Base-by-base conservation (phyloP, 2,329 filamentous ascomycete genomes). In the Pyrenophora tritici-repentis region DNA sequence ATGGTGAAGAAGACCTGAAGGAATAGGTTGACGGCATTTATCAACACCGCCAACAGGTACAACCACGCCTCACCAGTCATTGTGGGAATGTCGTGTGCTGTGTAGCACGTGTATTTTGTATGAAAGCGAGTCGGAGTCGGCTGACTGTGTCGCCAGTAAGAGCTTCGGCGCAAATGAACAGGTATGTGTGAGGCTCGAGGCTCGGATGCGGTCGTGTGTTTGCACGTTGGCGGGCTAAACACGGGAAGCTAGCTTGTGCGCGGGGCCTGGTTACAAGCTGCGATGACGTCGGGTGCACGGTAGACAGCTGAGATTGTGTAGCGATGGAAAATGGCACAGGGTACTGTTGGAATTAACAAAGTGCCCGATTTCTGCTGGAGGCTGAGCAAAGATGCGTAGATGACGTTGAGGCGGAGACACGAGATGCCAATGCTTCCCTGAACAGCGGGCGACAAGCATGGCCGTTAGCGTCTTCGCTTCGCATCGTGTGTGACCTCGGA, bases 1-100 rank as follows among this genome's bases (percentile, higher is more conserved):
- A 99, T 99, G 52, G 94, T 99, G 82, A 99, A 99, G 85, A 99
- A 99, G 69, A 99, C 94, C 81, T 99, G 95, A 51, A 99, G 84
- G 79, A 99, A 99, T 73, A 99, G 85, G 83, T 99, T 99, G 86
- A 99, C 92, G 81, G 94, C 94, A 82, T 99, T 99, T 83, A 99
- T 95, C 75, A 99, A 85, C 78, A 99, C 95, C 79, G 93, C 88
- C 78, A 99, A 84, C 70, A 99, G 87, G 82, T 95, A 99, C 76
- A 99, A 83, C 94, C 94, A 97, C 76, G 92, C 92, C 85, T 97
- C 92, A 78, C 92, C 92, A 72, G 92, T 96, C 92, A 97, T 97
- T 73, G 75, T 86, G 76, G 65, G 43, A 50, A 56, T 40, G 48
- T 56, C 26, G 36, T 65, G 58, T 67, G 66, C 59, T 46, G 59